Conservation (phyloP, 768 basidiomycete species). For the Mycena indigotica region DNA sequence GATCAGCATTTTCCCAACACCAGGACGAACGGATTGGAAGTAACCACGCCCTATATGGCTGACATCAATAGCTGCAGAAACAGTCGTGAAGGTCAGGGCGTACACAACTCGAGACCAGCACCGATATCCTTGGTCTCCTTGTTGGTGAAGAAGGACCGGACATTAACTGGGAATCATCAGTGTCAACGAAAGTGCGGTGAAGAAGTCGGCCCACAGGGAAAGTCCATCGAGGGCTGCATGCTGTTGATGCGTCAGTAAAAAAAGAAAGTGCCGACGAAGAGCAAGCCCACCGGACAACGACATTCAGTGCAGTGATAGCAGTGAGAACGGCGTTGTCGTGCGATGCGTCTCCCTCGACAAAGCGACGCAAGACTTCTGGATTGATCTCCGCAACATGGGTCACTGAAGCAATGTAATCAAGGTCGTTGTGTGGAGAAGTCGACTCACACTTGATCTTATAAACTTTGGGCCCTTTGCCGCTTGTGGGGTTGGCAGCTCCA, state of each 20-base stretch:
- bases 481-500: constrained; percentile 32
- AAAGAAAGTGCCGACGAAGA: neutral
- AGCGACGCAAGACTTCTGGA: constrained; percentile 56
- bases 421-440: constrained; percentile 24
- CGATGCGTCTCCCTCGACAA: constrained; percentile 53
- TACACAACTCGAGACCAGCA: constrained; percentile 50
- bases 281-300: constrained; percentile 41
- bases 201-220: constrained; percentile 37
- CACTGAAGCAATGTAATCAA: constrained; percentile 25
- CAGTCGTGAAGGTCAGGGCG: neutral
- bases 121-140: constrained; percentile 50
- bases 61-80: neutral
- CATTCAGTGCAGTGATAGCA: constrained; percentile 61
- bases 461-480: constrained; percentile 55
- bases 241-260: constrained; percentile 19
- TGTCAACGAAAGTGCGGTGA: constrained; percentile 27
- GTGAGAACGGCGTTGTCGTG: constrained; percentile 60
- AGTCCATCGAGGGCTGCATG: constrained; percentile 57
- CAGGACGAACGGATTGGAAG: constrained; percentile 65
- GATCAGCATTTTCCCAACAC: constrained; percentile 52
- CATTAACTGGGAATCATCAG: constrained; percentile 40
- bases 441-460: constrained; percentile 52
- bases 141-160: constrained; percentile 61
- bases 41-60: constrained; percentile 48
- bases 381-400: constrained; percentile 61